Evolutionary conservation across 75 land plant species (phyloP).

Genomic region (Selaginella tamariscina): DNA sequence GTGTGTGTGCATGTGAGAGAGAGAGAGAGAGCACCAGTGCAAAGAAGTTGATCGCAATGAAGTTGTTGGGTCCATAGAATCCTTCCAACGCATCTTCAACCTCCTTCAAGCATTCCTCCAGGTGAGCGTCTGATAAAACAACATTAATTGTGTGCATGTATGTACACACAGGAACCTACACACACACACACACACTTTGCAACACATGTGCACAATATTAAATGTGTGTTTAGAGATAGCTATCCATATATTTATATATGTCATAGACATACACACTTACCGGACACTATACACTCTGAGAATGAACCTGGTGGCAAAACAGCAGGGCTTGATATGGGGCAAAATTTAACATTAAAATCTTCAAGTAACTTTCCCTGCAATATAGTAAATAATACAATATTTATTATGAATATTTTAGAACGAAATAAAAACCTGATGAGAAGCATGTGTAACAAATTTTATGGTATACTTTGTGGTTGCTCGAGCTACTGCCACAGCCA

Average conservation of each 20-base stretch:
- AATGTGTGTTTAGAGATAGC: neutral
- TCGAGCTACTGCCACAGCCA: neutral
- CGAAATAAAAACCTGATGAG: slow-evolving; percentile 1
- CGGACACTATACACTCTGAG: neutral
- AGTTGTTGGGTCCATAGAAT: neutral
- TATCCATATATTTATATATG: neutral
- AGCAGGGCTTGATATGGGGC: slow-evolving; percentile 4
- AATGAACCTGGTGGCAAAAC: neutral
- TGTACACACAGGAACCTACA: too few species aligned
- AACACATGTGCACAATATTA: too few species aligned
- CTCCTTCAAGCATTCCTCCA: slow-evolving; percentile 2
- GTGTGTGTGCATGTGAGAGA: neutral
- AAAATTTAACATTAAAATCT: neutral
- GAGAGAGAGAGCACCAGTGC: neutral
- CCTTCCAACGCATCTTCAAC: neutral
- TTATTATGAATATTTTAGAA: neutral
- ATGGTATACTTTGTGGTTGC: neutral
- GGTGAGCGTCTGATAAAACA: neutral
- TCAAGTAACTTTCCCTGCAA: neutral
- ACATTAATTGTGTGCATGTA: too few species aligned
- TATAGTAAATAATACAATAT: neutral
- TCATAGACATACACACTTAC: neutral
- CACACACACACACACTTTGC: neutral
- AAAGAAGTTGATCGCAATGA: slow-evolving; percentile 14
- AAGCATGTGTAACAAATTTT: neutral